Percentiles rank a stretch among this genome's conserved stretches.
These are phyloP conservation scores for Dipteronia dyeriana DNA, from an alignment of 345 rosid genomes.

Conservation along the genomic window DNA sequence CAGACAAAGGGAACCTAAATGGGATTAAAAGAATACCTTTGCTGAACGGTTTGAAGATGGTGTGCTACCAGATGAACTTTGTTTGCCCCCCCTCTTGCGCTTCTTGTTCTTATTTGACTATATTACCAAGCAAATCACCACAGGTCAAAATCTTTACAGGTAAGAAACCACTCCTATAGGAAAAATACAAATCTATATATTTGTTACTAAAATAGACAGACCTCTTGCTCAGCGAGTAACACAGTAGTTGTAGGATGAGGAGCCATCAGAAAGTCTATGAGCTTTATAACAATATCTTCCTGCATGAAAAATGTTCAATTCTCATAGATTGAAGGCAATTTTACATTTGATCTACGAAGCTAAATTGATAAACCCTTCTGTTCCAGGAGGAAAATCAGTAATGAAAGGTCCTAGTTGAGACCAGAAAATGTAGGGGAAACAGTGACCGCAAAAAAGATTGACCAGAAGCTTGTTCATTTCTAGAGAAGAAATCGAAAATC, in stretches of 20 bases:
- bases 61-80: conserved; percentile 49
- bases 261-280: conserved; percentile 78
- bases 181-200: neutral
- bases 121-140: conserved; percentile 11
- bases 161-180: neutral
- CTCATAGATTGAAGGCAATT: neutral
- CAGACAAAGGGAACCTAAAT: neutral
- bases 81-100: conserved; percentile 63
- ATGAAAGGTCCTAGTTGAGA: neutral
- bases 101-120: conserved; percentile 70
- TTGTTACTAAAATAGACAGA: neutral
- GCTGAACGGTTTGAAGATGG: conserved; percentile 52
- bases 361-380: neutral
- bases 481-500: neutral
- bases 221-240: conserved; percentile 70
- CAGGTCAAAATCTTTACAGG: neutral
- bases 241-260: conserved; percentile 72
- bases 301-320: conserved; percentile 26
- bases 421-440: neutral
- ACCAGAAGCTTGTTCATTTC: neutral
- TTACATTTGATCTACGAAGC: neutral
- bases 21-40: conserved; percentile 53
- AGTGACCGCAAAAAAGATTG: neutral
- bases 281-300: conserved; percentile 77
- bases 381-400: neutral